Evolutionary conservation across 2,329 filamentous ascomycete species (phyloP), one percentile per base, ranked within the genome.

Genomic region (Colletotrichum sp.): DNA sequence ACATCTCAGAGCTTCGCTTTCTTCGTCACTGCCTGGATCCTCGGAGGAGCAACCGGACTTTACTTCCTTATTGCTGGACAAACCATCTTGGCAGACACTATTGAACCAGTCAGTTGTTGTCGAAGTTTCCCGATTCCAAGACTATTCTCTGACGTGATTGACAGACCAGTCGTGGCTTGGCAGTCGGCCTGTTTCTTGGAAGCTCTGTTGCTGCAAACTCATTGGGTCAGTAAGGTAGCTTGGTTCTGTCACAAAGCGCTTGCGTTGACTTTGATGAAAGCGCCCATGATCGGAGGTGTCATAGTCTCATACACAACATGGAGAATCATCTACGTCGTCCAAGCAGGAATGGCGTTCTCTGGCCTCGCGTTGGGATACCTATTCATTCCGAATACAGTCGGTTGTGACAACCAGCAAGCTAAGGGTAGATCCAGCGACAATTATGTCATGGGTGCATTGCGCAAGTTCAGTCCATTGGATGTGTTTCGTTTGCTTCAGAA

Each of bases 101-200:
- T 59, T 3, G 24, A 59, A 2, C 55, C 55, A 18, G 55, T 59
- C 13, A 28, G 55, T 28, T 5, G 1, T 28, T 18, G 2, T 59
- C n/a, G n/a, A 21, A 13, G n/a, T 8, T 13, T 21, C 2, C 44
- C 44, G 8, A 18, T 5, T 1, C 0, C 1, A 21, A 18, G 24
- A 24, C 21, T 16, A 0, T 12, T 6, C 55, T 59, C 21, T 24
- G 26, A 59, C 8, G 26, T 28, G 13, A 28, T 18, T 18, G 13
- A 18, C 26, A 59, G 55, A 59, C 55, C 13, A 59, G 21, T 59
- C 55, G 55, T 4, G 55, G 55, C 24, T 26, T 59, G 55, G 55
- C 55, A 2, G 55, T 59, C 7, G 55, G 55, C 1, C 55, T 59
- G n/a, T 59, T 59, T 28, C 55, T 59, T 2, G 55, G 55, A 2